These are phyloP conservation scores for Pleurotus ostreatus DNA, from an alignment of 768 basidiomycete genomes.

Conservation along the genomic window DNA sequence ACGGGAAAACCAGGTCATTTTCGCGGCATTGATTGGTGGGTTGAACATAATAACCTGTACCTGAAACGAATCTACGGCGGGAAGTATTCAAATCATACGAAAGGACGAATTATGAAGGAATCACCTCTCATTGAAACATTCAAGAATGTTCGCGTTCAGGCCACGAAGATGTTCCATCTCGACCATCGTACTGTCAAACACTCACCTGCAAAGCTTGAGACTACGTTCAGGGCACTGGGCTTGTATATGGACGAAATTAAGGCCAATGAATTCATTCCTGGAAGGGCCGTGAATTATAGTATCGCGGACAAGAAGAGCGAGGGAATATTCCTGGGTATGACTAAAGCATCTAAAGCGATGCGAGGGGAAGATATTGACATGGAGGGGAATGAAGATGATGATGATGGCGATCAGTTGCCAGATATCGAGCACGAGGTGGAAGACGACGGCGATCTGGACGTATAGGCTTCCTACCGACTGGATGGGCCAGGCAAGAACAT, in stretches of 20 bases:
- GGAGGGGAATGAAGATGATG: neutral
- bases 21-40: constrained; percentile 32
- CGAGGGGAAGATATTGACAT: neutral
- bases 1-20: constrained; percentile 26
- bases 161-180: constrained; percentile 23
- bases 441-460: neutral
- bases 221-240: constrained; percentile 16
- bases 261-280: constrained; percentile 10
- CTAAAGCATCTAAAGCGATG: neutral
- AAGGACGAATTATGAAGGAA: constrained; percentile 25
- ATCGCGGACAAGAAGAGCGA: constrained; percentile 15
- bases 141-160: constrained; percentile 16
- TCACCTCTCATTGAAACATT: constrained; percentile 31
- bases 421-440: neutral
- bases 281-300: constrained; percentile 10
- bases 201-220: constrained; percentile 21
- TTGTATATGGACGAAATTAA: constrained; percentile 13
- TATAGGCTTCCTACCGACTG: no score
- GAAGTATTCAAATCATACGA: constrained; percentile 27
- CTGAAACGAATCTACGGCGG: constrained; percentile 35
- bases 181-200: constrained; percentile 21
- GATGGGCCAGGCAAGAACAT: no score
- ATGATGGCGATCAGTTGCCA: neutral
- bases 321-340: constrained; percentile 7
- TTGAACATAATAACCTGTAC: constrained; percentile 38